Percentiles rank a stretch among this genome's conserved stretches.
These are phyloP conservation scores for Pascua sp. DNA, from an alignment of 1,284 basidiomycete species.

Conservation along the genomic window DNA sequence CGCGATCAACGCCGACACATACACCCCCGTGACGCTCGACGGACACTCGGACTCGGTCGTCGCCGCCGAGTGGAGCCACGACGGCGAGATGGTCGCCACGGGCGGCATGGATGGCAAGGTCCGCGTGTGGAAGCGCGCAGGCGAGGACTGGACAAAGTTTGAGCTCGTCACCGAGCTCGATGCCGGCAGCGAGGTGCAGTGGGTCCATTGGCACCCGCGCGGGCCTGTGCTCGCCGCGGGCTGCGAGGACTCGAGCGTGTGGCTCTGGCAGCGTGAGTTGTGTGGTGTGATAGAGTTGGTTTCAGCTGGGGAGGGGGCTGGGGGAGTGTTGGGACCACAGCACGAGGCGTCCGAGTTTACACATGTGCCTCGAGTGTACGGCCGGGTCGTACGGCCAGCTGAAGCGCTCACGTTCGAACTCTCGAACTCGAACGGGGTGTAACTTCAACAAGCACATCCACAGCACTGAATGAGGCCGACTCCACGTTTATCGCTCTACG, in stretches of 20 bases:
- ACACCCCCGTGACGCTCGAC: slow-evolving; percentile 73
- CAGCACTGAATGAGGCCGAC: not conserved
- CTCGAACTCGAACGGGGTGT: not conserved
- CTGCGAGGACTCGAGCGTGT: slow-evolving; percentile 90
- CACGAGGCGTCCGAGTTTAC: not conserved
- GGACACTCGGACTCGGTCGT: slow-evolving; percentile 93
- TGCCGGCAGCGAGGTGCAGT: slow-evolving; percentile 93
- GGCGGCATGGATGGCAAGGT: slow-evolving; percentile 97
- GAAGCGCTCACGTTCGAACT: no score
- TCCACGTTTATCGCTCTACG: no score
- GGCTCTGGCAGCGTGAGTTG: slow-evolving; percentile 86
- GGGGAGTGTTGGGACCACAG: not conserved
- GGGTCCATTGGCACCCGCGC: slow-evolving; percentile 94
- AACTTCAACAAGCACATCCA: not conserved
- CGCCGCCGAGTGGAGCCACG: slow-evolving; percentile 71
- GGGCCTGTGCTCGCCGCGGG: slow-evolving; percentile 85
- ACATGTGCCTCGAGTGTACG: no score
- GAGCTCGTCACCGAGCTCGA: slow-evolving; percentile 88
- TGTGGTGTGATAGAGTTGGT: not conserved
- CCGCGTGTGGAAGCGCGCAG: slow-evolving; percentile 78
- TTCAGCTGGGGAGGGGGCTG: no score
- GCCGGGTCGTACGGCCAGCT: no score
- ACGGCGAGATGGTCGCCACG: slow-evolving; percentile 88
- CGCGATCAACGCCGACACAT: slow-evolving; percentile 59
- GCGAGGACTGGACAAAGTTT: slow-evolving; percentile 71